A percentile compares a stretch with the other conserved stretches of the same genome.
These are phyloP conservation scores for Fusarium concolor DNA, from an alignment of 2,329 filamentous ascomycete genomes.

Conservation along the genomic window DNA sequence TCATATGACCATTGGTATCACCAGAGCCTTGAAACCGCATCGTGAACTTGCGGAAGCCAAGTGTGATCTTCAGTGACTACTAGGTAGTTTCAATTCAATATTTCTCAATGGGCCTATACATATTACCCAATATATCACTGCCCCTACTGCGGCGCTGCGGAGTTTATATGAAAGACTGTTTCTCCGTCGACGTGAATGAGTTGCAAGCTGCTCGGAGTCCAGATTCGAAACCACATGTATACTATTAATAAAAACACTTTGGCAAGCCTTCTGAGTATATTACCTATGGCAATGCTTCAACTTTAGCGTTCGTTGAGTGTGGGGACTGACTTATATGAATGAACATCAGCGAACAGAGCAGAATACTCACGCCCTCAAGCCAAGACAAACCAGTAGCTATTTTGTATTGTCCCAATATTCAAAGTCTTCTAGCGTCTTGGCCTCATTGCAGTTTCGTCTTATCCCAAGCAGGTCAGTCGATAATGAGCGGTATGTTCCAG, in stretches of 20 bases:
- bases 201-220: too few species aligned
- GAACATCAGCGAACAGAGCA: too few species aligned
- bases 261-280: too few species aligned
- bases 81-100: not conserved
- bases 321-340: too few species aligned
- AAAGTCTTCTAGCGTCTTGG: not conserved
- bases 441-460: not conserved
- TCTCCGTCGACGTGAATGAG: accelerated
- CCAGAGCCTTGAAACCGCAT: not conserved
- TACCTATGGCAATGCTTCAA: too few species aligned
- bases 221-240: too few species aligned
- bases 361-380: too few species aligned
- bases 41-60: not conserved
- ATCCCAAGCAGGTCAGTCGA: not conserved
- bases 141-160: not conserved
- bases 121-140: too few species aligned
- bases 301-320: too few species aligned
- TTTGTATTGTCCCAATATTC: not conserved
- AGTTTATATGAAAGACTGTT: not conserved
- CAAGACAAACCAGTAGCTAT: too few species aligned
- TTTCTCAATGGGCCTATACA: not conserved
- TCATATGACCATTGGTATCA: not conserved
- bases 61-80: too few species aligned
- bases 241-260: too few species aligned
- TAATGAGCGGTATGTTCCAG: not conserved